Conservation (phyloP, 164 flowering plant genomes). For the Tinospora cordifolia region DNA sequence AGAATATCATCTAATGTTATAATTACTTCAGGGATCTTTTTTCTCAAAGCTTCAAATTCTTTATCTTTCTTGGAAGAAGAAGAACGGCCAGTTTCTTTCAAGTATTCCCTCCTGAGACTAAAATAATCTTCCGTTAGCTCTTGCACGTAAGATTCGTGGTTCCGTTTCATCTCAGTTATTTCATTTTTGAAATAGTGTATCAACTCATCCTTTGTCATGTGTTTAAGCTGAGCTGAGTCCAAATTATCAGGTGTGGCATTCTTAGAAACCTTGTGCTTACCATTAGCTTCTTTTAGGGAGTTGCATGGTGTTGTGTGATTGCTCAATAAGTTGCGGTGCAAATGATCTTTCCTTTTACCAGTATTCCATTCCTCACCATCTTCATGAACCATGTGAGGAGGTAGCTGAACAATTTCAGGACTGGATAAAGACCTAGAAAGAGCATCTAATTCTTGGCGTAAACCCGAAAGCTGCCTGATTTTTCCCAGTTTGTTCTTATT, state of each 20-base stretch:
- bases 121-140: slow-evolving; percentile 52
- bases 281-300: slow-evolving; percentile 40
- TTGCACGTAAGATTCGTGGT: slow-evolving; percentile 54
- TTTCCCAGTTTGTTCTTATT: slow-evolving; percentile 24
- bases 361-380: slow-evolving; percentile 27
- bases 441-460: slow-evolving; percentile 50
- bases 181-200: slow-evolving; percentile 41
- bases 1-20: slow-evolving; percentile 52
- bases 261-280: slow-evolving; percentile 32
- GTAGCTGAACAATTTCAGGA: slow-evolving; percentile 37
- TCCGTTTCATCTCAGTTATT: slow-evolving; percentile 62
- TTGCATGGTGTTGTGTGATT: slow-evolving; percentile 20
- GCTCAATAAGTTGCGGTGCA: slow-evolving; percentile 35
- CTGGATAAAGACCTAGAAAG: slow-evolving; percentile 36
- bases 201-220: slow-evolving; percentile 49
- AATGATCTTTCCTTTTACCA: slow-evolving; percentile 29
- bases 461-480: slow-evolving; percentile 41
- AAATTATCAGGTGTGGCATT: slow-evolving; percentile 27
- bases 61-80: slow-evolving; percentile 44
- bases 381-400: slow-evolving; percentile 47
- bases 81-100: slow-evolving; percentile 49
- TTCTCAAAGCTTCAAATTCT: slow-evolving; percentile 55
- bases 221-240: slow-evolving; percentile 39
- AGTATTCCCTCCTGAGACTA: slow-evolving; percentile 45
- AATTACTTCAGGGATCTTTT: slow-evolving; percentile 55